A percentile compares a stretch with the other conserved stretches of the same genome.
phyloP scores from a whole-genome alignment of 176 grass and related monocot genomes.

The Avena sativa region DNA sequence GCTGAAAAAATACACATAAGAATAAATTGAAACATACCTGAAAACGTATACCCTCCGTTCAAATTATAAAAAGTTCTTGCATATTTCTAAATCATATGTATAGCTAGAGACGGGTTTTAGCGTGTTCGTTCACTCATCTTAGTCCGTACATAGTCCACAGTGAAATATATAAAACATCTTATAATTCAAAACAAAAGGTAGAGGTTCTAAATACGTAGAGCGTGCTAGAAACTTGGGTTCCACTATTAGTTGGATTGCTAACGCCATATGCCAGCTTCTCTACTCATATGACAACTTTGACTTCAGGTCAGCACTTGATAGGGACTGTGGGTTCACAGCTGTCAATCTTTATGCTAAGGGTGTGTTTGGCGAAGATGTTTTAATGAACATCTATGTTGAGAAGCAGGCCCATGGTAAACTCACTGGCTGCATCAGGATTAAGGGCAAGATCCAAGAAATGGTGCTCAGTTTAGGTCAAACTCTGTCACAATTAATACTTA shows the following conservation, averaged over 20 bases:
- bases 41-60: too few species aligned
- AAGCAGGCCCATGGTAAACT: neutral
- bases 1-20: too few species aligned
- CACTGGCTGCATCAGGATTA: neutral
- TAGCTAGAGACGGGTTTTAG: too few species aligned
- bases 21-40: too few species aligned
- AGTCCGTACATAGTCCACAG: too few species aligned
- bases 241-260: neutral
- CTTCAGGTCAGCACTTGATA: neutral
- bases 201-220: neutral
- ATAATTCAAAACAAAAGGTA: too few species aligned
- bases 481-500: neutral
- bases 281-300: neutral
- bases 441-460: neutral
- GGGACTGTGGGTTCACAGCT: neutral
- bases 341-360: neutral
- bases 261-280: neutral
- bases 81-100: too few species aligned
- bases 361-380: neutral
- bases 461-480: neutral
- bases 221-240: neutral
- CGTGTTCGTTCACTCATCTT: too few species aligned
- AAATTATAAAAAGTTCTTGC: too few species aligned
- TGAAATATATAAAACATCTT: too few species aligned
- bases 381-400: neutral